Evolutionary conservation across 2,329 filamentous ascomycete genomes (phyloP).

Genomic region (Periconia digitata): DNA sequence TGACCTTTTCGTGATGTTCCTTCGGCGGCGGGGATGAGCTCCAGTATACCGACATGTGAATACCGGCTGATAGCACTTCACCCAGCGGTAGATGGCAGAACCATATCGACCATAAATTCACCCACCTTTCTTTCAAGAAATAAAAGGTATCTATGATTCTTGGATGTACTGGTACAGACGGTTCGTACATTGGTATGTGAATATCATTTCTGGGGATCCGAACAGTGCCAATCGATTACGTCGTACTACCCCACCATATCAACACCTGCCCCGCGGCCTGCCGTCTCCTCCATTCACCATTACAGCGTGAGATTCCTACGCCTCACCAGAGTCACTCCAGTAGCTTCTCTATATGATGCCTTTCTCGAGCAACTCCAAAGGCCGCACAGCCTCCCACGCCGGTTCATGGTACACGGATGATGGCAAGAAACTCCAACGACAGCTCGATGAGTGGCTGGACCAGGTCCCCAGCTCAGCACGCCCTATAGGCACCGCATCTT

Average conservation of each 20-base stretch:
- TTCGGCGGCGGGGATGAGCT: too few species aligned
- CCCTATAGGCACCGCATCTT: constrained; percentile 54
- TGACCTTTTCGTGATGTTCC: too few species aligned
- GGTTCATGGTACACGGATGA: constrained; percentile 82
- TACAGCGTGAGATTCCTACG: constrained; percentile 1
- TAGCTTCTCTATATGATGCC: constrained; percentile 1
- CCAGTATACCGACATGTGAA: too few species aligned
- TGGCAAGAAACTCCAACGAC: constrained; percentile 58
- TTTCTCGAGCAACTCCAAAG: too few species aligned
- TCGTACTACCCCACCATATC: constrained; percentile 18
- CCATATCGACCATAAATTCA: too few species aligned
- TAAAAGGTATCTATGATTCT: too few species aligned
- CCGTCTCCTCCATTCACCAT: constrained; percentile 2
- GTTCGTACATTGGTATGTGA: too few species aligned
- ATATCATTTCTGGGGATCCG: neutral
- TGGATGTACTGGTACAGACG: too few species aligned
- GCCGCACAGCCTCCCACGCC: constrained; percentile 70
- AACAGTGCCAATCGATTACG: neutral
- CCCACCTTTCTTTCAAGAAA: too few species aligned
- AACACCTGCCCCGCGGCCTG: constrained; percentile 1
- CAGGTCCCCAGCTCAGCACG: constrained; percentile 68
- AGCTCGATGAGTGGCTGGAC: constrained; percentile 76
- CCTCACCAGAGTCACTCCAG: neutral
- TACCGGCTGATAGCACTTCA: too few species aligned
- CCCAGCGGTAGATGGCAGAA: too few species aligned